Evolutionary conservation across 345 rosid species (phyloP), one percentile per base, ranked within the genome.

Genomic region (Trapa incisa): DNA sequence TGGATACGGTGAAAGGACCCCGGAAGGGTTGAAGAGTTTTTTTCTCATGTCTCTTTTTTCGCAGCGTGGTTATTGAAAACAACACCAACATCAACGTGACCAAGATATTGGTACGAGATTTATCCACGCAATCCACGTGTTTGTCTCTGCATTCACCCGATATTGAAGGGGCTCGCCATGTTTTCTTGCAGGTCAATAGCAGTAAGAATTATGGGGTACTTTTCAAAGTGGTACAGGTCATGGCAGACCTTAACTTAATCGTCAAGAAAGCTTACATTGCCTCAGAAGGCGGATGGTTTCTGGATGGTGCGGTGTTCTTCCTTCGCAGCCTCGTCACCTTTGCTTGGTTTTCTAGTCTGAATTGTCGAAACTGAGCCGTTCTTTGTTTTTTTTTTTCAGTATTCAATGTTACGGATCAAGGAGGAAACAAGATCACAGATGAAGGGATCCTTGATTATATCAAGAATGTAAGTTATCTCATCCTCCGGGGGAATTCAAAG

Each of bases 281-380:
- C 69, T 87, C 84, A 1, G 95, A 90, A 70, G 89, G 85, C 41
- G 86, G 87, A 50, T 90, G 95, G 95, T 83, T 86, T 78, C 86
- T 90, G 95, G 90, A 87, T 68, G 97, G 97, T 87, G 74, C 35
- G 14, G 17, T 11, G 17, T 16, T 5, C 45, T 47, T 42, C 37
- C 13, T 66, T 36, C 22, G n/a, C 42, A 9, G 12, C 37, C 41
- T 41, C 43, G 0, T 11, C 3, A 33, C 3, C 39, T 22, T 22
- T 22, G 29, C 29, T 22, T 1, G 22, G 4, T 12, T 42, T 22
- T 41, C 53, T 60, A 0, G 5, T 8, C 45, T 39, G 9, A 15
- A 43, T 15, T 6, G 11, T 47, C n/a, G 11, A 8, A 22, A 69
- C 2, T 16, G 62, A 35, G 6, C 33, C 22, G 38, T 39, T 60